Evolutionary conservation across 371 early-diverging fungal genomes (phyloP).

Genomic region (Chytridium lagenaria): DNA sequence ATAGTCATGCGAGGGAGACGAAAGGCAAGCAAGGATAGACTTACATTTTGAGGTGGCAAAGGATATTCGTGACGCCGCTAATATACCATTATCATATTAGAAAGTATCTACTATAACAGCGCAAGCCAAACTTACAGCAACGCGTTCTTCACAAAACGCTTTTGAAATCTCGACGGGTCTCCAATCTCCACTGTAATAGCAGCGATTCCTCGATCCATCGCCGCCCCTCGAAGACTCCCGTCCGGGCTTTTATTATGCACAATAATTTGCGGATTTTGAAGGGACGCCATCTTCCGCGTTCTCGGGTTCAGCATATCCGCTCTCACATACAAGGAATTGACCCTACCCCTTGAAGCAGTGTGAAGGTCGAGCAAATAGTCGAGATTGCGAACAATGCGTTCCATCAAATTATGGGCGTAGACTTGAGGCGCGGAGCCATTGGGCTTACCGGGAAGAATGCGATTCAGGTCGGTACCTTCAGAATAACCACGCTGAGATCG

Average conservation of each 20-base stretch:
- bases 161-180: constrained; percentile 77
- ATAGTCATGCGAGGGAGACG: background rate
- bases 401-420: constrained; percentile 76
- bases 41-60: constrained; percentile 64
- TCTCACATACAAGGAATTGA: constrained; percentile 79
- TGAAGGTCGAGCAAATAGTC: constrained; percentile 79
- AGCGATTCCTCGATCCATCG: constrained; percentile 54
- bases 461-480: constrained; percentile 36
- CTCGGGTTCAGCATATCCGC: constrained; percentile 75
- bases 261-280: constrained; percentile 79
- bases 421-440: constrained; percentile 68
- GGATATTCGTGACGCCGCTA: constrained; percentile 67
- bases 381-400: constrained; percentile 72
- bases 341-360: constrained; percentile 76
- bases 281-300: constrained; percentile 71
- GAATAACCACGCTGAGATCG: constrained; percentile 72
- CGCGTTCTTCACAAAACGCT: constrained; percentile 70
- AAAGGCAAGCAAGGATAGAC: background rate
- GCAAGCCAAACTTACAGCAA: constrained; percentile 47
- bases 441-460: constrained; percentile 29
- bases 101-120: too few relatives aligned
- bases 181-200: constrained; percentile 68
- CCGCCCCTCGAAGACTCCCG: constrained; percentile 70
- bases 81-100: background rate
- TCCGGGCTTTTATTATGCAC: constrained; percentile 42